Evolutionary conservation across 2,329 filamentous ascomycete genomes (phyloP).

Genomic region (Pseudogymnoascus sp.): DNA sequence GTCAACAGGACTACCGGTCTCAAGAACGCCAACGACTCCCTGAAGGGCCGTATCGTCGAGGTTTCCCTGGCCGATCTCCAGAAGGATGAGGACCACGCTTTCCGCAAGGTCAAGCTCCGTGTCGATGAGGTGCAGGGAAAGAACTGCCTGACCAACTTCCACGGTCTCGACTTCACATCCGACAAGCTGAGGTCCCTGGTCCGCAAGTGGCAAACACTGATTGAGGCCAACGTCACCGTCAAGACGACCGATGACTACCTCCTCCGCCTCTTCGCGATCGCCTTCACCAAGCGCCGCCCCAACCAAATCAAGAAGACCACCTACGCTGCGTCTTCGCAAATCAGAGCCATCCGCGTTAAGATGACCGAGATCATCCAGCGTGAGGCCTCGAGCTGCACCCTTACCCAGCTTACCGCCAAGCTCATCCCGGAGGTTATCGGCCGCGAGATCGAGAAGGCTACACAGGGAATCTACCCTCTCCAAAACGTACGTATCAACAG

Average conservation of each 20-base stretch:
- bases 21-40: constrained; percentile 98
- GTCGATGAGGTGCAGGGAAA: constrained; percentile 99
- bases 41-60: constrained; percentile 98
- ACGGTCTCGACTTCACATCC: constrained; percentile 99
- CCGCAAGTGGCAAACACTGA: constrained; percentile 98
- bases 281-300: constrained; percentile 97
- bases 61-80: constrained; percentile 98
- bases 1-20: constrained; percentile 99
- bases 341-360: constrained; percentile 97
- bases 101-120: constrained; percentile 98
- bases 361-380: constrained; percentile 99
- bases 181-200: constrained; percentile 99
- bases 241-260: constrained; percentile 99
- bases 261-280: constrained; percentile 96
- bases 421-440: constrained; percentile 99
- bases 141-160: constrained; percentile 99
- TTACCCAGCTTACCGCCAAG: constrained; percentile 95
- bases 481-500: constrained; percentile 71
- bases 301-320: constrained; percentile 99
- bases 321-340: constrained; percentile 94
- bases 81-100: constrained; percentile 99
- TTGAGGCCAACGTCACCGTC: constrained; percentile 99
- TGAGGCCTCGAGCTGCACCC: constrained; percentile 88
- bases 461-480: constrained; percentile 98
- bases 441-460: constrained; percentile 99